phyloP scores from a whole-genome alignment of 148 eudicot genomes.

The Rhododendron ovatum region DNA sequence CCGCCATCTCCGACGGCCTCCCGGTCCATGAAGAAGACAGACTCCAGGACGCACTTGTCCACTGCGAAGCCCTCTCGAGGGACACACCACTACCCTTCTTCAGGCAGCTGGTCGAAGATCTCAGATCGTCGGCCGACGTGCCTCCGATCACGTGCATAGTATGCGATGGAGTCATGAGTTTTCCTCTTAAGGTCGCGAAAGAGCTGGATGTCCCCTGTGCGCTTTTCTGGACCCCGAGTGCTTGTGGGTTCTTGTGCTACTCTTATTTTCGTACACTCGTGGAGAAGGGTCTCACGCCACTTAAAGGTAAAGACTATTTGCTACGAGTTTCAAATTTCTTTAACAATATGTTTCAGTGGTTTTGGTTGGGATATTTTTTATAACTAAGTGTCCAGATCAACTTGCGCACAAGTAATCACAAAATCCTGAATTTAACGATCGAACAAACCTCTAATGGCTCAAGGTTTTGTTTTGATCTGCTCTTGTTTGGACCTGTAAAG shows the following conservation, averaged over 20 bases:
- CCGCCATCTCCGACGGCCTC: slow-evolving; percentile 40
- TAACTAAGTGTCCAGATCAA: too few species aligned
- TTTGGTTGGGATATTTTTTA: too few species aligned
- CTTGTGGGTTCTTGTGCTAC: slow-evolving; percentile 31
- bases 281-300: slow-evolving; percentile 24
- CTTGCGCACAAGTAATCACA: too few species aligned
- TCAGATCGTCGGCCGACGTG: neutral
- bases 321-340: too few species aligned
- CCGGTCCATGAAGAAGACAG: neutral
- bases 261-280: slow-evolving; percentile 14
- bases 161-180: slow-evolving; percentile 27
- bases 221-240: slow-evolving; percentile 27
- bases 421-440: too few species aligned
- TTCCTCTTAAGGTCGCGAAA: slow-evolving; percentile 29
- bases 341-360: too few species aligned
- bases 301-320: slow-evolving; percentile 27
- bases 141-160: slow-evolving; percentile 36
- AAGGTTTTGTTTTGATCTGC: too few species aligned
- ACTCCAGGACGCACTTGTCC: neutral
- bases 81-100: slow-evolving; percentile 17
- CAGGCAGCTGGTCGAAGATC: slow-evolving; percentile 23
- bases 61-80: slow-evolving; percentile 12
- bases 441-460: too few species aligned
- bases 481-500: too few species aligned
- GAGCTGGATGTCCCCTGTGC: slow-evolving; percentile 27